phyloP scores from a whole-genome alignment of 2,329 filamentous ascomycete genomes.

The Ceratocystis variospora region DNA sequence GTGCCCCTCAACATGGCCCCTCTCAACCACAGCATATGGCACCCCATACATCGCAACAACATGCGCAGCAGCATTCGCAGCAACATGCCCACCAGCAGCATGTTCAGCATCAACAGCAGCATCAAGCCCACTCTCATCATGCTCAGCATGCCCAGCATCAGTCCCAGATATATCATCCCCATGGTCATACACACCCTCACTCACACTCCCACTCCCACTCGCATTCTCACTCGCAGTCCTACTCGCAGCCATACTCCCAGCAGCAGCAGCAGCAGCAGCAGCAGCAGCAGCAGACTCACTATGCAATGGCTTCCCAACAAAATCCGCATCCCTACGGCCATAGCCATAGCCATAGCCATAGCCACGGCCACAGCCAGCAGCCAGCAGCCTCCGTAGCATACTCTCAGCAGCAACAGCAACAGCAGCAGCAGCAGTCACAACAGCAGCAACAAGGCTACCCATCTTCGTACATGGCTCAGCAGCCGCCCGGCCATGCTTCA shows the following conservation, averaged over 20 bases:
- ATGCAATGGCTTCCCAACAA: slow-evolving; percentile 24
- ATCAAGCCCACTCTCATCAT: slow-evolving; percentile 35
- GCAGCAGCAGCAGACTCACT: slow-evolving; percentile 25
- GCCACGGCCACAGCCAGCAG: slow-evolving; percentile 20
- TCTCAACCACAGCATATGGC: slow-evolving; percentile 21
- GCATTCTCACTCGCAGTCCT: slow-evolving; percentile 20
- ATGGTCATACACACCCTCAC: slow-evolving; percentile 9
- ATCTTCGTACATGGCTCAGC: slow-evolving; percentile 5
- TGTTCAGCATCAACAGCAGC: slow-evolving; percentile 24
- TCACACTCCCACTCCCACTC: slow-evolving; percentile 22
- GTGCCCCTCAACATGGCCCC: slow-evolving; percentile 20
- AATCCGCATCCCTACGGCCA: slow-evolving; percentile 28
- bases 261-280: slow-evolving; percentile 21
- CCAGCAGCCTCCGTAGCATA: background rate
- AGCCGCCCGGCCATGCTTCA: slow-evolving; percentile 19
- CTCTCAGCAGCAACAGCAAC: slow-evolving; percentile 19
- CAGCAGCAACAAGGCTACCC: slow-evolving; percentile 16
- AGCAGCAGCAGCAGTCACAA: slow-evolving; percentile 22
- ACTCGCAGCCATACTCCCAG: background rate
- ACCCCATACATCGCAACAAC: slow-evolving; percentile 36
- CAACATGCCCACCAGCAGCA: too few species aligned
- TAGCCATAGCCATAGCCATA: too few species aligned
- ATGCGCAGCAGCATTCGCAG: slow-evolving; percentile 24
- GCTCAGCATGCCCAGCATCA: slow-evolving; percentile 45
- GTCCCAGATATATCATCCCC: slow-evolving; percentile 31